phyloP scores from a whole-genome alignment of 2,329 filamentous ascomycete species.

The Ophiostoma piceae region DNA sequence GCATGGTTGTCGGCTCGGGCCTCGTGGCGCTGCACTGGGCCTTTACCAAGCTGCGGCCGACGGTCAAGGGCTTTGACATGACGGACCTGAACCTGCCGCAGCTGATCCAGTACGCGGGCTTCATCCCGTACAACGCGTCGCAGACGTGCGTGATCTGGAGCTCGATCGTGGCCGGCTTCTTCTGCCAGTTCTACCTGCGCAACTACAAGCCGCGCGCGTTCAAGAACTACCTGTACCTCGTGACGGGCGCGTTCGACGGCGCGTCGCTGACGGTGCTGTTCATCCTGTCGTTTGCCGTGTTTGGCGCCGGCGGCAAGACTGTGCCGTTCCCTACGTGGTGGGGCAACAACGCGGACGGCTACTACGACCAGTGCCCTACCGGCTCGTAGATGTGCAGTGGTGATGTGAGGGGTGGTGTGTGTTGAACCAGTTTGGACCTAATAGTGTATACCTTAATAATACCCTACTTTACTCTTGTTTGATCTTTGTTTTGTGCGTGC shows the following conservation, averaged over 20 bases:
- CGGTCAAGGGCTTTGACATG: slow-evolving; percentile 39
- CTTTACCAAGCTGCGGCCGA: slow-evolving; percentile 44
- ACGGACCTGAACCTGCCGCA: slow-evolving; percentile 48
- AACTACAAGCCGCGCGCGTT: slow-evolving; percentile 49
- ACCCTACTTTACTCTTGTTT: too few species aligned
- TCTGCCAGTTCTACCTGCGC: slow-evolving; percentile 47
- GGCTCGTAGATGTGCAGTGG: neutral
- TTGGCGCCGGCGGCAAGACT: slow-evolving; percentile 42
- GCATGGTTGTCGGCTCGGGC: slow-evolving; percentile 44
- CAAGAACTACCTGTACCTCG: slow-evolving; percentile 49
- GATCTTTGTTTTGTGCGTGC: too few species aligned
- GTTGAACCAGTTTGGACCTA: too few species aligned
- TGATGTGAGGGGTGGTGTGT: neutral
- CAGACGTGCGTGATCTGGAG: slow-evolving; percentile 53
- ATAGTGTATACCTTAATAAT: neutral
- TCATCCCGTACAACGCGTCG: slow-evolving; percentile 49
- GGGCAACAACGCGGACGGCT: slow-evolving; percentile 47
- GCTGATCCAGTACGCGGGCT: slow-evolving; percentile 51
- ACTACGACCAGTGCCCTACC: slow-evolving; percentile 45
- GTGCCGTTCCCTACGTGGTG: slow-evolving; percentile 49
- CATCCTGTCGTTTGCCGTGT: slow-evolving; percentile 52
- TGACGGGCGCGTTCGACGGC: slow-evolving; percentile 51
- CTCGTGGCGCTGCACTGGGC: slow-evolving; percentile 43
- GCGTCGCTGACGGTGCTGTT: slow-evolving; percentile 46
- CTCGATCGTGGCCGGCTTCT: slow-evolving; percentile 42